Evolutionary conservation across 2,329 filamentous ascomycete genomes (phyloP).

Genomic region (Epichloe bromicola): DNA sequence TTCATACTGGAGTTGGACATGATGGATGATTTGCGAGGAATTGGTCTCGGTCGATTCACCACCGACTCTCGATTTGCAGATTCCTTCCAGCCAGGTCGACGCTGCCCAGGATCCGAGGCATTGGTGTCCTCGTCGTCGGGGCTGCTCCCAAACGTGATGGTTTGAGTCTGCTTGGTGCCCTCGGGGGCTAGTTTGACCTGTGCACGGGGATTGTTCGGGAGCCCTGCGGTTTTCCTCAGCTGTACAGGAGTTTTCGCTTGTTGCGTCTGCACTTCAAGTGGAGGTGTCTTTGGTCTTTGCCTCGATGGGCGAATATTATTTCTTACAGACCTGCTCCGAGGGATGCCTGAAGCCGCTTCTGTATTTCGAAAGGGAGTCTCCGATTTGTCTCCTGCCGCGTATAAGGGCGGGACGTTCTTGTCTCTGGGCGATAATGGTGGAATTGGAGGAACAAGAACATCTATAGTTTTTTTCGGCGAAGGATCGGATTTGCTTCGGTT

Average conservation of each 20-base stretch:
- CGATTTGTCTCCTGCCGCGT: not conserved
- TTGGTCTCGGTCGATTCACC: slow-evolving; percentile 42
- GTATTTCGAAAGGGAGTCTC: not conserved
- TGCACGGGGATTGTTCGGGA: slow-evolving; percentile 35
- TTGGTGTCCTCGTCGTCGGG: slow-evolving; percentile 41
- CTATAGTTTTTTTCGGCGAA: not conserved
- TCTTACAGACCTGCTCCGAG: slow-evolving; percentile 19
- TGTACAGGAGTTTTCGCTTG: slow-evolving; percentile 25
- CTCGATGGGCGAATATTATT: slow-evolving; percentile 20
- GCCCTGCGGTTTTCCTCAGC: slow-evolving; percentile 30
- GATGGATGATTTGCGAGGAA: slow-evolving; percentile 30
- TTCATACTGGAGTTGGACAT: not conserved
- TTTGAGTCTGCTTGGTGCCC: slow-evolving; percentile 22
- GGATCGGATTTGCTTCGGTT: not conserved
- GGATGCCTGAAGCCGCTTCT: slow-evolving; percentile 12
- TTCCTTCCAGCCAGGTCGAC: slow-evolving; percentile 5
- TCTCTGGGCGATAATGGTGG: slow-evolving; percentile 3
- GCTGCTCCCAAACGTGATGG: slow-evolving; percentile 42
- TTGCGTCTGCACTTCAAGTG: slow-evolving; percentile 9
- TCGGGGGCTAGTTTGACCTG: slow-evolving; percentile 19
- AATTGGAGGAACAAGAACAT: slow-evolving; percentile 7
- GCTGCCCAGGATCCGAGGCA: not conserved
- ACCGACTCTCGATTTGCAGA: slow-evolving; percentile 23
- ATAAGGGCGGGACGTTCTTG: not conserved
- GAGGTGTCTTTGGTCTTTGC: slow-evolving; percentile 12